Conservation (phyloP, 345 rosid genomes). For the Sisymbrium altissimum region DNA sequence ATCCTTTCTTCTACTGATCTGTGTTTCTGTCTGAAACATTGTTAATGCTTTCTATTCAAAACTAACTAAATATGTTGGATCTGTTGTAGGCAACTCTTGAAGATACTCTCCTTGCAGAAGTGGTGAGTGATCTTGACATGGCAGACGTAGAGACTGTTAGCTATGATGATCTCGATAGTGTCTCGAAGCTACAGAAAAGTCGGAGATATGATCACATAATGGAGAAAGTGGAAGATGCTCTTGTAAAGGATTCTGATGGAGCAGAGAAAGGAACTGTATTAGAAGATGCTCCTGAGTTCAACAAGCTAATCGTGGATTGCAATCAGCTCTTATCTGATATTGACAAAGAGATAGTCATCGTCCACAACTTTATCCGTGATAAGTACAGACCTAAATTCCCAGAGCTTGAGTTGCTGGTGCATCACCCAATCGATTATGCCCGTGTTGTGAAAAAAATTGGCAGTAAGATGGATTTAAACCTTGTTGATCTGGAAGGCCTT, state of each 20-base stretch:
- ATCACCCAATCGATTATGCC: slow-evolving; percentile 90
- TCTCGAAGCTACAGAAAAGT: slow-evolving; percentile 76
- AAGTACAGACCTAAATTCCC: slow-evolving; percentile 83
- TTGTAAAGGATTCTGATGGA: slow-evolving; percentile 60
- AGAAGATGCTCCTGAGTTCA: slow-evolving; percentile 95
- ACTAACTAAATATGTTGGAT: no score
- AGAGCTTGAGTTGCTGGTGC: slow-evolving; percentile 88
- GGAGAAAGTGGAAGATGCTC: slow-evolving; percentile 78
- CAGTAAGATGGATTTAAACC: slow-evolving; percentile 79
- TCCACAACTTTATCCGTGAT: slow-evolving; percentile 86
- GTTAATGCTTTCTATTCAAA: no score
- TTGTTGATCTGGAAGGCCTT: slow-evolving; percentile 82
- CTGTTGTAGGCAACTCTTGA: slow-evolving; percentile 74
- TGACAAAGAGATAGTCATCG: slow-evolving; percentile 82
- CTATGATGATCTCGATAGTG: slow-evolving; percentile 79
- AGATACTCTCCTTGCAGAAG: slow-evolving; percentile 80
- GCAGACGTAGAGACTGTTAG: slow-evolving; percentile 74
- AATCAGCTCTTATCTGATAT: slow-evolving; percentile 86
- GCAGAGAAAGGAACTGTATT: slow-evolving; percentile 58
- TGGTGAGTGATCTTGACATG: slow-evolving; percentile 71
- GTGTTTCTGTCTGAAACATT: no score
- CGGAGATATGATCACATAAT: slow-evolving; percentile 47
- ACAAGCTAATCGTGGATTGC: slow-evolving; percentile 87
- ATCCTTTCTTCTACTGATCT: no score
- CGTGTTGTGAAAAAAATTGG: slow-evolving; percentile 89